Evolutionary conservation across 352 stramenopile genomes (phyloP).

Genomic region (Pythium myriotylum): DNA sequence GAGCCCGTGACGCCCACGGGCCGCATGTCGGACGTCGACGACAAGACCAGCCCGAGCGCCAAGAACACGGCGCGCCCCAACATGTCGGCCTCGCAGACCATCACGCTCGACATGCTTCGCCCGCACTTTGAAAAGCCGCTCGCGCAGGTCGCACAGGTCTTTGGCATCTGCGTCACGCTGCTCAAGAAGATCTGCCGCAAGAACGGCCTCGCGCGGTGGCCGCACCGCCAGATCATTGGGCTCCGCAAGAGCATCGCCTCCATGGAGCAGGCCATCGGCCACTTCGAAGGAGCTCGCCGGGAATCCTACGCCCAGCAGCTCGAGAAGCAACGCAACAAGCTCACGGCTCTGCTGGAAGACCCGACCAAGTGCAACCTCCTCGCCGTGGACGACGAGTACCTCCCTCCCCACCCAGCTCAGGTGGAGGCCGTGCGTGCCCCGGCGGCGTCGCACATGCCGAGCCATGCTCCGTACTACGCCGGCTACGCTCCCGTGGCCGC

Average conservation of each 20-base stretch:
- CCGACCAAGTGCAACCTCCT: conserved; percentile 58
- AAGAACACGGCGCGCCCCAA: conserved; percentile 43
- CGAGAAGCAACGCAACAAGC: conserved; percentile 75
- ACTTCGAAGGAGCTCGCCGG: conserved; percentile 70
- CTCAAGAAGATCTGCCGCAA: conserved; percentile 88
- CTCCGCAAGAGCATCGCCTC: conserved; percentile 86
- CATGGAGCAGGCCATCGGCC: conserved; percentile 82
- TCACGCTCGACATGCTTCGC: conserved; percentile 81
- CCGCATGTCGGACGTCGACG: neutral
- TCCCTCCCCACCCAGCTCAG: conserved; percentile 2
- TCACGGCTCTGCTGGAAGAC: conserved; percentile 63
- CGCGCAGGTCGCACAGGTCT: conserved; percentile 69
- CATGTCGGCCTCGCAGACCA: conserved; percentile 76
- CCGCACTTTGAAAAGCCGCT: conserved; percentile 86
- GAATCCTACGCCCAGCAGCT: conserved; percentile 76
- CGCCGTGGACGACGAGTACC: conserved; percentile 36
- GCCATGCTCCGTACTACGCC: conserved; percentile 6
- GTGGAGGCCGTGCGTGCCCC: neutral
- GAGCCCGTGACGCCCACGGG: conserved; percentile 7
- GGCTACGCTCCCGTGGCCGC: neutral
- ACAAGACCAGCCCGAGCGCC: conserved; percentile 17
- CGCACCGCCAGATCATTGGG: conserved; percentile 85
- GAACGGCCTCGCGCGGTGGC: conserved; percentile 80
- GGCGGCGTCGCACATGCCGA: neutral
- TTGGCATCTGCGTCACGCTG: conserved; percentile 84